phyloP scores from a whole-genome alignment of 1,284 basidiomycete species.

The Anthracocystis walkeri region DNA sequence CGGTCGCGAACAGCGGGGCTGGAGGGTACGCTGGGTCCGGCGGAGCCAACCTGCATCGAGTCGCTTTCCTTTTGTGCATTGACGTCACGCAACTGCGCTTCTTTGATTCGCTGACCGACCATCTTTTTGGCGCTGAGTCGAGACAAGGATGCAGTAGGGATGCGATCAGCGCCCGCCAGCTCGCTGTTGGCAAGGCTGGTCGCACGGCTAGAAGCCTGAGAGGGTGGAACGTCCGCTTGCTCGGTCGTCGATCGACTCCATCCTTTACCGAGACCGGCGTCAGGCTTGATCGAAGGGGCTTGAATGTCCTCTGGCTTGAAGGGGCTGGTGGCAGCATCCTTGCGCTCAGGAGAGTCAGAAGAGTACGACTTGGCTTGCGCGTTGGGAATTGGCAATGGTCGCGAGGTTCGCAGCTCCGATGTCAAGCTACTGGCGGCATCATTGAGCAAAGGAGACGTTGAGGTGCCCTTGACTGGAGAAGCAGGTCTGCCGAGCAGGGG shows the following conservation, averaged over 20 bases:
- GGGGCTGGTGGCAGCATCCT: slow-evolving; percentile 54
- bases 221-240: slow-evolving; percentile 15
- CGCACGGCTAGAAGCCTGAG: slow-evolving; percentile 21
- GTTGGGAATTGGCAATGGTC: slow-evolving; percentile 37
- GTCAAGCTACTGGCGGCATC: not conserved
- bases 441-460: slow-evolving; percentile 9
- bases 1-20: slow-evolving; percentile 48
- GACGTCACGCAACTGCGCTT: slow-evolving; percentile 58
- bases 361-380: slow-evolving; percentile 23
- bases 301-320: slow-evolving; percentile 47
- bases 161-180: slow-evolving; percentile 32
- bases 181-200: slow-evolving; percentile 29
- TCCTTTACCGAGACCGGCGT: slow-evolving; percentile 25
- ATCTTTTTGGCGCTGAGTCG: slow-evolving; percentile 58
- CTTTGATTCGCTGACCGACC: slow-evolving; percentile 62
- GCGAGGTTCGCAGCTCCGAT: slow-evolving; percentile 20
- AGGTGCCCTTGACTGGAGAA: slow-evolving; percentile 33
- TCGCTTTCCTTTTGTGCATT: slow-evolving; percentile 39
- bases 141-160: slow-evolving; percentile 56
- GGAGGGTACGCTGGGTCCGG: slow-evolving; percentile 37
- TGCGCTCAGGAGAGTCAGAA: slow-evolving; percentile 28
- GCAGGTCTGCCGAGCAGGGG: slow-evolving; percentile 33
- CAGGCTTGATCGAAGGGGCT: slow-evolving; percentile 17
- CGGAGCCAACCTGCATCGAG: slow-evolving; percentile 22
- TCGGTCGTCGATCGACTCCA: slow-evolving; percentile 24